Evolutionary conservation across 73 alveolate species (phyloP), one percentile per base, ranked within the genome.

Genomic region (Halteria grandinella): DNA sequence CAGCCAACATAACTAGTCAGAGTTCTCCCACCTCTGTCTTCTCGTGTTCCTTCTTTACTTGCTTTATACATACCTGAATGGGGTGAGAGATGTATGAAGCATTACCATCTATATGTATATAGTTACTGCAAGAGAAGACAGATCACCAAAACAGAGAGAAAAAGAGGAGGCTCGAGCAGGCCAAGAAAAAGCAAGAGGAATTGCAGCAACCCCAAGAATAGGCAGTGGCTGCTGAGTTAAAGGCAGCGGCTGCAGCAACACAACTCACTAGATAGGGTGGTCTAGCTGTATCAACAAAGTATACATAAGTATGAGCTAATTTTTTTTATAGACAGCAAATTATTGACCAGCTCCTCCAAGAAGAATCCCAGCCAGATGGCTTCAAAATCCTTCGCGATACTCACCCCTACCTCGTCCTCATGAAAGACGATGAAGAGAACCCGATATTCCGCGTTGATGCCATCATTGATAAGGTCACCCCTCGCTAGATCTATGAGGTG

Each of bases 21-120:
- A 66, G 32, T 66, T 66, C 80, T 63, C 80, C n/a, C 80, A 66
- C 29, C 47, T 66, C 53, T 66, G 80, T 47, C 43, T 66, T n/a
- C 51, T 66, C 17, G 7, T 66, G 34, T 66, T 66, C 39, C 80
- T 66, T 1, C 24, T 47, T 8, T 66, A 29, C n/a, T 18, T 66
- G 3, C 47, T 66, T 23, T 44, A 36, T 33, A 66, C 80, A 15
- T 66, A 45, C 66, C 39, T 66, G 51, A 24, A 27, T 12, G 80
- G 80, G 3, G 31, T 47, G 24, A 66, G 47, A 66, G 80, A 34
- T 7, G 80, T 66, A 47, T 45, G 49, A 45, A 6, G 43, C 15
- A 44, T 7, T 34, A 2, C 10, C 41, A 44, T 39, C 6, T 3
- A 11, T 32, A 4, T 47, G 10, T 44, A 25, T 66, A 24, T 66